phyloP scores from a whole-genome alignment of 176 grass and related monocot species.

The Cenchrus purpureus region DNA sequence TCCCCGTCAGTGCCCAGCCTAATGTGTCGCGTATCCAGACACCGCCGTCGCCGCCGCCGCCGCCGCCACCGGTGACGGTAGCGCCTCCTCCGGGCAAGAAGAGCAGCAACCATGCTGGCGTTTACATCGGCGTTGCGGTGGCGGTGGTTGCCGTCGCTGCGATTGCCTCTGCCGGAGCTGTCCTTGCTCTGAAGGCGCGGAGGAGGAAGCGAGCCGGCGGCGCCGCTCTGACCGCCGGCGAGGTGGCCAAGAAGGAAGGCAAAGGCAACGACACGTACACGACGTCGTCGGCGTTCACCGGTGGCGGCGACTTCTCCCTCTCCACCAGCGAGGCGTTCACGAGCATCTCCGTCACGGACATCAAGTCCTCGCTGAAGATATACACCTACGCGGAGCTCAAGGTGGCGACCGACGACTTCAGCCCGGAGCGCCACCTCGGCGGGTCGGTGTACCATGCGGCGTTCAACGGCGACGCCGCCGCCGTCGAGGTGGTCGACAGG shows the following conservation, averaged over 20 bases:
- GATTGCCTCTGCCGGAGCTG: neutral
- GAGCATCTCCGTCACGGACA: slow-evolving; percentile 50
- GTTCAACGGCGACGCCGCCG: slow-evolving; percentile 50
- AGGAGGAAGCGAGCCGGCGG: slow-evolving; percentile 29
- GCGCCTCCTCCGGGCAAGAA: slow-evolving; percentile 29
- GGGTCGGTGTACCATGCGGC: slow-evolving; percentile 57
- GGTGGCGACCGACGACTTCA: slow-evolving; percentile 60
- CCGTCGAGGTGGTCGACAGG: slow-evolving; percentile 50
- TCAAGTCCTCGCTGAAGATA: slow-evolving; percentile 63
- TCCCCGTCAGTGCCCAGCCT: slow-evolving; percentile 52
- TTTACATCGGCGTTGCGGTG: slow-evolving; percentile 56
- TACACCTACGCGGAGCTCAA: slow-evolving; percentile 59
- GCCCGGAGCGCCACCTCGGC: slow-evolving; percentile 40
- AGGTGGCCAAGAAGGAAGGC: neutral
- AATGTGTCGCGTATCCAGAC: slow-evolving; percentile 47
- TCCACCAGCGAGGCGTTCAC: slow-evolving; percentile 47
- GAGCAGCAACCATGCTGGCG: slow-evolving; percentile 20
- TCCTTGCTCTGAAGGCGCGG: slow-evolving; percentile 39
- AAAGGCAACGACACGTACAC: neutral
- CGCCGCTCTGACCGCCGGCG: neutral
- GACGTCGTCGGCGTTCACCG: neutral
- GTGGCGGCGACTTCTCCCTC: neutral
- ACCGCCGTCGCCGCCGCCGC: slow-evolving; percentile 37
- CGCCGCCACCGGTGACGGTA: slow-evolving; percentile 12
- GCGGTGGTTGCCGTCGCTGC: slow-evolving; percentile 25